Conservation (phyloP, 768 basidiomycete genomes). For the Mycena vulgaris region DNA sequence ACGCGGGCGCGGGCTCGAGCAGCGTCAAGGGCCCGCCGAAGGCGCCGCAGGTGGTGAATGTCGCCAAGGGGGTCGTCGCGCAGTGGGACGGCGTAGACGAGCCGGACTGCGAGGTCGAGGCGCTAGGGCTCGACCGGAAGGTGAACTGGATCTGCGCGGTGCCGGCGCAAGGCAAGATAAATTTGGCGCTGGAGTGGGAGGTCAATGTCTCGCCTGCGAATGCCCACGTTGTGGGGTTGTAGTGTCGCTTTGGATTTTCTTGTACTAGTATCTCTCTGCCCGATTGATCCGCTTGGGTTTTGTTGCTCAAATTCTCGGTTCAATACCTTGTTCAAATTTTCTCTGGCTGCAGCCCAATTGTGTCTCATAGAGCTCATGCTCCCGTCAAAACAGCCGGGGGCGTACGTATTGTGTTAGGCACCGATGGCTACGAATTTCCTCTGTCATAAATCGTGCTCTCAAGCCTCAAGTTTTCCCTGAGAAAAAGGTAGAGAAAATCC, state of each 20-base stretch:
- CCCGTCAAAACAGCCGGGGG: too few species aligned
- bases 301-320: too few species aligned
- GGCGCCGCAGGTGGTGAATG: conserved; percentile 39
- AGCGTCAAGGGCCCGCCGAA: neutral
- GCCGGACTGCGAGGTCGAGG: conserved; percentile 41
- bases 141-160: conserved; percentile 52
- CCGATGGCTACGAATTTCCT: too few species aligned
- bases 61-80: conserved; percentile 44
- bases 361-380: too few species aligned
- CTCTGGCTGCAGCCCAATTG: too few species aligned
- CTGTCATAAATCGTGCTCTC: too few species aligned
- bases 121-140: conserved; percentile 51
- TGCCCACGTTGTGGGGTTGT: conserved; percentile 43
- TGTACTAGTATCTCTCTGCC: too few species aligned
- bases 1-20: neutral
- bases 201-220: conserved; percentile 46
- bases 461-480: too few species aligned
- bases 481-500: too few species aligned
- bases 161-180: conserved; percentile 51
- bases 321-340: too few species aligned
- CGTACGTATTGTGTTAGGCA: too few species aligned
- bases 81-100: conserved; percentile 59
- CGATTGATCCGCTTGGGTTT: too few species aligned
- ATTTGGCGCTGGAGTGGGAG: conserved; percentile 54
- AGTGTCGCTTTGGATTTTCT: neutral